Percentiles rank a stretch among this genome's conserved stretches.
Conservation (phyloP, 1,139 yeast species). For the Yamadazyma spencermartinsiae region DNA sequence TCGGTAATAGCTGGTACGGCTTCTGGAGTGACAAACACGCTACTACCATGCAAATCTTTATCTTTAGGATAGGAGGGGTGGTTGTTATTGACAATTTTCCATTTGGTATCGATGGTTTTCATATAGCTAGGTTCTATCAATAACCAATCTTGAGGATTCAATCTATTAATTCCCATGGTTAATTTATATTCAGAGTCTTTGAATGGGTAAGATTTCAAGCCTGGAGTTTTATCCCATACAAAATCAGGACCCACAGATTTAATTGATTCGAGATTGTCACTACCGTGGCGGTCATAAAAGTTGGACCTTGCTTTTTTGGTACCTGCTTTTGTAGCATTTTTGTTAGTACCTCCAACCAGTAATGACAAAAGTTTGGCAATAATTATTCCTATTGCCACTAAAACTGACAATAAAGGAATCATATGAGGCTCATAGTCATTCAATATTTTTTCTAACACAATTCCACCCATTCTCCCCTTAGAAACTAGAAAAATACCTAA, state of each 20-base stretch:
- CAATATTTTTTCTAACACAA: background rate
- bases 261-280: conserved; percentile 13
- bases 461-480: background rate
- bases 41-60: conserved; percentile 28
- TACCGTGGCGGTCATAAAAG: conserved; percentile 5
- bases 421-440: background rate
- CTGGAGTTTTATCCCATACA: conserved; percentile 19
- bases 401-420: background rate
- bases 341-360: background rate
- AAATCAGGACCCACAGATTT: conserved; percentile 18
- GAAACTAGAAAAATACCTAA: background rate
- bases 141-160: conserved; percentile 63
- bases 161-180: conserved; percentile 65
- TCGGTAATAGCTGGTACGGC: conserved; percentile 54
- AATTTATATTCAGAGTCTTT: conserved; percentile 61
- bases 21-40: conserved; percentile 42
- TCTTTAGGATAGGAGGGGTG: conserved; percentile 37
- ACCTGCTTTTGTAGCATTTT: background rate
- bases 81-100: conserved; percentile 35
- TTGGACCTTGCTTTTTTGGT: background rate
- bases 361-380: background rate
- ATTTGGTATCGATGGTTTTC: conserved; percentile 44
- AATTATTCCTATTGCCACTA: background rate
- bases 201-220: conserved; percentile 29
- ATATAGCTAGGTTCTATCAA: conserved; percentile 65